Percentiles rank a stretch among this genome's conserved stretches.
phyloP scores from a whole-genome alignment of 1,139 yeast species.

The Groenewaldozyma sp. region DNA sequence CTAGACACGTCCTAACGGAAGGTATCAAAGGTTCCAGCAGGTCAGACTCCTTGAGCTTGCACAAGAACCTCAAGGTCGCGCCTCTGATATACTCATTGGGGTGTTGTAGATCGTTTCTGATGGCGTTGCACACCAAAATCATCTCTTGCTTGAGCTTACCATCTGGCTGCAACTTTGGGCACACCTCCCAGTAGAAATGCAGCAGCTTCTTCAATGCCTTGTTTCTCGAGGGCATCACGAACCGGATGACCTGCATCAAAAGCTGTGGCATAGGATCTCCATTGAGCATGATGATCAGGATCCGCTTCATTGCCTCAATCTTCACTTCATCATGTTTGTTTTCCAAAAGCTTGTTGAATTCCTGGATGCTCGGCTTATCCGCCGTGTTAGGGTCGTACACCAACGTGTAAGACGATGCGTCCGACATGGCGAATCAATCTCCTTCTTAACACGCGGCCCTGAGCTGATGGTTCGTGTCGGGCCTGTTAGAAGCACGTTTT shows the following conservation, averaged over 20 bases:
- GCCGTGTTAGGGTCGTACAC: slow-evolving; percentile 35
- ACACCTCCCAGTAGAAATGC: slow-evolving; percentile 97
- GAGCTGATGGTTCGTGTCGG: too few relatives aligned
- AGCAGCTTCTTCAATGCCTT: slow-evolving; percentile 86
- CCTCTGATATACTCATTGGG: slow-evolving; percentile 97
- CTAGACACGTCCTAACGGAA: slow-evolving; percentile 80
- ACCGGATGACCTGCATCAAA: slow-evolving; percentile 93
- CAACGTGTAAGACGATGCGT: slow-evolving; percentile 29
- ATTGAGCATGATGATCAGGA: slow-evolving; percentile 77
- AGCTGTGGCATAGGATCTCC: slow-evolving; percentile 94
- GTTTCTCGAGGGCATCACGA: slow-evolving; percentile 90
- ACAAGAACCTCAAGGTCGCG: slow-evolving; percentile 81
- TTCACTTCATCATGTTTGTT: slow-evolving; percentile 85
- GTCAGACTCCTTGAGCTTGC: slow-evolving; percentile 88
- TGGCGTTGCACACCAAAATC: slow-evolving; percentile 97
- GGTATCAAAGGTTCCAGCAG: slow-evolving; percentile 93
- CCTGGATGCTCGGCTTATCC: slow-evolving; percentile 61
- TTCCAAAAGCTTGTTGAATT: slow-evolving; percentile 73
- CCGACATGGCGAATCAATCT: slow-evolving; percentile 25
- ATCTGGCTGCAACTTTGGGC: slow-evolving; percentile 78
- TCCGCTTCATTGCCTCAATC: slow-evolving; percentile 81
- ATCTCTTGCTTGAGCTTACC: slow-evolving; percentile 96
- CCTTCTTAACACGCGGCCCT: too few relatives aligned
- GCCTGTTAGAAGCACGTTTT: too few relatives aligned
- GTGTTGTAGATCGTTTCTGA: slow-evolving; percentile 94